Base-by-base conservation (phyloP, 2,329 filamentous ascomycete genomes). In the Didymella keratinophila region DNA sequence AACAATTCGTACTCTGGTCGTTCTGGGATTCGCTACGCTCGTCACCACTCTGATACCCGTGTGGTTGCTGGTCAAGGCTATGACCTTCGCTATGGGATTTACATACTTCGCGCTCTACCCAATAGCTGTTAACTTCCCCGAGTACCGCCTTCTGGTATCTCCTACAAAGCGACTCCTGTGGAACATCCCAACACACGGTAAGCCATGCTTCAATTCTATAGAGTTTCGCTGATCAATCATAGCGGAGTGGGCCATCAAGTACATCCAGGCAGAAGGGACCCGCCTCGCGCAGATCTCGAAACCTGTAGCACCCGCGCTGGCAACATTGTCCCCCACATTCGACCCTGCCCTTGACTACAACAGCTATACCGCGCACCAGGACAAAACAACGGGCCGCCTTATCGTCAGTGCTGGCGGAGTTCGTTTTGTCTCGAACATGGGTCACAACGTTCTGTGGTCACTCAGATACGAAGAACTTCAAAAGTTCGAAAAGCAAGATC, bases 121-220 rank as follows among this genome's bases (percentile, higher is more conserved):
- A 3, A 60, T 78, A 7, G 68, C 70, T 8, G 69, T 63, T 16
- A 68, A 71, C 4, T 71, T 74, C 37, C 75, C 75, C 1, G 64
- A 72, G 23, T 78, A 78, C 50, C 66, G 75, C 7, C 70, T 78
- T 0, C 59, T 78, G 3, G 71, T 74, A 1, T 77, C 75, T 11
- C 73, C 72, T 2, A 57, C 68, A 2, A 77, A 75, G 50, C 75
- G 71, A 36, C 23, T 71, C 2, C 59, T 78, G 6, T 78, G 76
- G 73, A 70, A 77, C 42, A 72, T 78, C 0, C 75, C 75, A 2
- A 78, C 73, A 1, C 72, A 78, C 32, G 69, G 64, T 66, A 45
- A 50, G 60, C 52, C 18, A 11, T 12, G 3, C 14, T 11, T 11
- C 10, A 21, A 20, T 16, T 10, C 36, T 18, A 10, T 39, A 21